Base-by-base conservation (phyloP, 2,329 filamentous ascomycete species). In the Bipolaris oryzae region DNA sequence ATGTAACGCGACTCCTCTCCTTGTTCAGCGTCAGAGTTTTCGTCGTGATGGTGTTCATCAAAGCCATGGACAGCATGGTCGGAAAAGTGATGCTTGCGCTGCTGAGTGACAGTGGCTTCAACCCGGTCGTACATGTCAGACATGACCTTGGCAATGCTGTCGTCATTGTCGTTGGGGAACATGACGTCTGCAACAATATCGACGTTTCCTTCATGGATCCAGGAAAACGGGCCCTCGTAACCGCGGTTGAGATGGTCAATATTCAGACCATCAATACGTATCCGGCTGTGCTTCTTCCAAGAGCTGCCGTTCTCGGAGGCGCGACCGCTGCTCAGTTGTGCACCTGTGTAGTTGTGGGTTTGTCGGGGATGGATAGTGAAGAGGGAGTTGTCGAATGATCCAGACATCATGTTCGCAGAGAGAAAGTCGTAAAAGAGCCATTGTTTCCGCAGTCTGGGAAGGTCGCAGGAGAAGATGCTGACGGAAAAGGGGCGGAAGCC, bases 351-450 rank as follows among this genome's bases (percentile, higher is more conserved):
- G 39, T 91, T 88, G 71, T 97, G 93, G 5, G 91, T 89, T 76
- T 98, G 95, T 16, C 92, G 87, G 4, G 94, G 95, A 74, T 99
- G 95, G 44, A 99, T 96, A 0, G 93, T 98, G 75, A 99, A 99
- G 2, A 99, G 83, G 0, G 95, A 98, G 53, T 95, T 92, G 71
- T 99, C 95, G 67, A 91, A 96, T 0, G 92, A 95, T 1, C 95
- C 95, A 11, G 92, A 96, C 86, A 98, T 96, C 76, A 95, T 94
- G 71, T 91, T 97, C 16, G 95, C 95, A 0, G 91, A 95, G 25
- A 99, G 79, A 66, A 99, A 96, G 75, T 99, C 95, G 79, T 99
- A 99, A 75, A 98, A 97, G 0, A 99, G 83, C 90, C 92, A 99
- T 70, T 96, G 94, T 72, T 97, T 98, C 50, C 95, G 87, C 44